Evolutionary conservation across 805 yeast genomes (phyloP).

Genomic region (Priceomyces haplophilus): DNA sequence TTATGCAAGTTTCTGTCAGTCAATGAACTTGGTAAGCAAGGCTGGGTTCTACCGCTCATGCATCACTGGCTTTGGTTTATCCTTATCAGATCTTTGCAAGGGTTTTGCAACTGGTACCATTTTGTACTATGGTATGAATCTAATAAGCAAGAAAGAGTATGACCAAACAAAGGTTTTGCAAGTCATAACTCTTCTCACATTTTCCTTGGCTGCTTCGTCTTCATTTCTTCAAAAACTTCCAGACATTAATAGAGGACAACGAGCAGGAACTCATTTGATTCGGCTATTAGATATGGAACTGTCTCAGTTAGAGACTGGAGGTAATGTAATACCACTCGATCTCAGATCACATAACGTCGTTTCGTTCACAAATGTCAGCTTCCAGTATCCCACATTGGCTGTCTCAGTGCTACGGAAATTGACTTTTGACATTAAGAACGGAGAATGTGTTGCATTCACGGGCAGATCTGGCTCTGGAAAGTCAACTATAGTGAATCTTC

Average conservation of each 20-base stretch:
- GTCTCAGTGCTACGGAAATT: constrained; percentile 38
- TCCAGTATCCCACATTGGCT: constrained; percentile 35
- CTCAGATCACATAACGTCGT: constrained; percentile 20
- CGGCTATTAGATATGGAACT: constrained; percentile 34
- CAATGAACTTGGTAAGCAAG: constrained; percentile 27
- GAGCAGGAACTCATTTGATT: constrained; percentile 57
- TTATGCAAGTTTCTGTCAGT: constrained; percentile 26
- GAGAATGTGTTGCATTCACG: constrained; percentile 61
- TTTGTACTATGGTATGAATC: constrained; percentile 73
- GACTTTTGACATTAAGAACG: constrained; percentile 38
- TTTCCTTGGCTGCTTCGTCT: constrained; percentile 66
- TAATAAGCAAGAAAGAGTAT: constrained; percentile 62
- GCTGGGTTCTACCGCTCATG: constrained; percentile 54
- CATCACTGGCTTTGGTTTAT: constrained; percentile 64
- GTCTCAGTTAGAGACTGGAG: constrained; percentile 36
- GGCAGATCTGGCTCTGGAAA: constrained; percentile 95
- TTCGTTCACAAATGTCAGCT: constrained; percentile 44
- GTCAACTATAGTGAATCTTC: constrained; percentile 63
- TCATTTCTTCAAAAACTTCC: constrained; percentile 67
- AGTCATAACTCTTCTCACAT: constrained; percentile 68
- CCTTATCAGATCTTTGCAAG: constrained; percentile 52
- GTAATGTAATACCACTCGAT: constrained; percentile 14
- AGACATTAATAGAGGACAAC: constrained; percentile 71
- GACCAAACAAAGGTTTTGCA: constrained; percentile 56
- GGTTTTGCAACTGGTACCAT: constrained; percentile 66